phyloP scores from a whole-genome alignment of 2,329 filamentous ascomycete species.

The Pseudogymnoascus sp. region DNA sequence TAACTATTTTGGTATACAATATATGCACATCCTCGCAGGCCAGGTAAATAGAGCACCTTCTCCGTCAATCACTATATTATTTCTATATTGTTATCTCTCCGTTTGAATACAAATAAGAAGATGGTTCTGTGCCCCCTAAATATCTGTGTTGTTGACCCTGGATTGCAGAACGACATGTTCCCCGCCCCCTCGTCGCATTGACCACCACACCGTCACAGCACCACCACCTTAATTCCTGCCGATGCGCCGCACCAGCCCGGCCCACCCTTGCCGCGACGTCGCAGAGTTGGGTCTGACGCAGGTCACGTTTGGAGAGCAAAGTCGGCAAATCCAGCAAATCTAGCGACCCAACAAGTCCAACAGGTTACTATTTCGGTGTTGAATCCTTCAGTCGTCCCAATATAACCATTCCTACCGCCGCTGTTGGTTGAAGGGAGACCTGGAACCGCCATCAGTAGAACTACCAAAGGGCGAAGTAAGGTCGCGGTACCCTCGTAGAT shows the following conservation, averaged over 20 bases:
- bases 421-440: neutral
- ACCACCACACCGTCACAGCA: neutral
- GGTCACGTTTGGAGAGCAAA: constrained; percentile 3
- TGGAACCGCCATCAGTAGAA: neutral
- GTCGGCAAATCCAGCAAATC: neutral
- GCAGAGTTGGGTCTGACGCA: constrained; percentile 1
- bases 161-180: neutral
- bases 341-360: neutral
- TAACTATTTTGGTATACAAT: neutral
- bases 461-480: neutral
- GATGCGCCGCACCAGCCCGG: neutral
- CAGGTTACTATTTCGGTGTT: neutral
- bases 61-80: neutral
- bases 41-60: neutral
- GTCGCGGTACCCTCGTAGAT: neutral
- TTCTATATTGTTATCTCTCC: neutral
- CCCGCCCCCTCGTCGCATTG: constrained; percentile 1
- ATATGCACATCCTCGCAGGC: neutral
- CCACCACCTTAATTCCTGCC: constrained; percentile 4
- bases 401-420: neutral
- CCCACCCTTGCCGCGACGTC: constrained; percentile 8
- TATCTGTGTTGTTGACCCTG: neutral
- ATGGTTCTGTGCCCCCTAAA: neutral
- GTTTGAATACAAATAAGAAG: neutral
- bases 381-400: neutral